A percentile compares a stretch with the other conserved stretches of the same genome.
Conservation (phyloP, 371 early-diverging fungal species). For the Apophysomyces trapeziformis region DNA sequence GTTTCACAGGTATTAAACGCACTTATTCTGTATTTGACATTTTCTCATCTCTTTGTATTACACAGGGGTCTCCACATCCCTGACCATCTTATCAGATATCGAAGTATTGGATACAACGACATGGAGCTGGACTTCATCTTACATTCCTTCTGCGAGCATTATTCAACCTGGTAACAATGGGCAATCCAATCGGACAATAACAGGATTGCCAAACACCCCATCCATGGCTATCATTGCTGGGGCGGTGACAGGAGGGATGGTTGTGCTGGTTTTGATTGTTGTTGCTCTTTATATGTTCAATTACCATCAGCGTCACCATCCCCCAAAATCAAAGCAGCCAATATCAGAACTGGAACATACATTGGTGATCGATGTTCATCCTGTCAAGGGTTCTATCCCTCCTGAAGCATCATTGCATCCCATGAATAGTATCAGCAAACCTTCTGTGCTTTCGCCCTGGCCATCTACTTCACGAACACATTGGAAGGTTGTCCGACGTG, state of each 20-base stretch:
- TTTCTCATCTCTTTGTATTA: background rate
- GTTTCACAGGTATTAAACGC: constrained; percentile 40
- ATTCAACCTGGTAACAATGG: background rate
- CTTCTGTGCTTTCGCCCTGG: constrained; percentile 16
- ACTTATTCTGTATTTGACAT: too few relatives aligned
- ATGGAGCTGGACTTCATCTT: constrained; percentile 52
- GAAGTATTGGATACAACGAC: constrained; percentile 45
- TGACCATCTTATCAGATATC: constrained; percentile 48
- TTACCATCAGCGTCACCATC: constrained; percentile 20
- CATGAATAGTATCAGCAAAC: background rate
- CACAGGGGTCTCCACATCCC: constrained; percentile 39
- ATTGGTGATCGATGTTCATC: background rate
- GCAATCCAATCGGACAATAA: background rate
- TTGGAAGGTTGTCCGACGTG: constrained; percentile 20
- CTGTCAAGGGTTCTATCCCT: background rate
- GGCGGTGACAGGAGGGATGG: constrained; percentile 43
- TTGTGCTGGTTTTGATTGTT: constrained; percentile 37
- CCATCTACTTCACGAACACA: constrained; percentile 14
- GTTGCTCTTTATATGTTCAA: constrained; percentile 39
- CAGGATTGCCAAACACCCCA: constrained; percentile 21
- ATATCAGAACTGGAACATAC: background rate
- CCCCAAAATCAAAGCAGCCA: background rate
- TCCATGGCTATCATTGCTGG: constrained; percentile 48
- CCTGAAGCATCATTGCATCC: background rate
- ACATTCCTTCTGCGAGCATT: constrained; percentile 27